Conservation (phyloP, 192 early-diverging fungal species). For the Lobosporangium transversale region DNA sequence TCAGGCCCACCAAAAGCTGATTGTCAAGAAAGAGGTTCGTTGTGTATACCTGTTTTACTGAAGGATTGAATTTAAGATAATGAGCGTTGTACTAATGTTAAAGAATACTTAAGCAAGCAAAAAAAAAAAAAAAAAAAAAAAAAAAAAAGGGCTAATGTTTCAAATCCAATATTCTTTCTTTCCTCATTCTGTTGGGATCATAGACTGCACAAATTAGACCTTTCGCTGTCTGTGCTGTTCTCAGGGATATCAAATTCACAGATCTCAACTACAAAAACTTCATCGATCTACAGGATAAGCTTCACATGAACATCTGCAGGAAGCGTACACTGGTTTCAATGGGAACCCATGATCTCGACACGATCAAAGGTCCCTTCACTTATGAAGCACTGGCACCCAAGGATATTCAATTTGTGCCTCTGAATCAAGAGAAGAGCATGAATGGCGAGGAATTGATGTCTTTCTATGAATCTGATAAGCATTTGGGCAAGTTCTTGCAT, state of each 20-base stretch:
- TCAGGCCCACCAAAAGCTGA: conserved; percentile 66
- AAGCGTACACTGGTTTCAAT: conserved; percentile 96
- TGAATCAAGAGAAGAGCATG: conserved; percentile 91
- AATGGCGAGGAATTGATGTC: conserved; percentile 89
- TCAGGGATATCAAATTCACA: conserved; percentile 88
- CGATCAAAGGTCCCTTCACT: conserved; percentile 91
- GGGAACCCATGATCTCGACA: conserved; percentile 98
- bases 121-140: too few relatives aligned
- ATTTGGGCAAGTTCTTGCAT: conserved; percentile 88
- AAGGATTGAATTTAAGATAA: too few relatives aligned
- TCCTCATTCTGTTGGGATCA: neutral
- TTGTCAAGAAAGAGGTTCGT: conserved; percentile 76
- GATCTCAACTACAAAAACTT: conserved; percentile 90
- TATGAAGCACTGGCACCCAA: conserved; percentile 93
- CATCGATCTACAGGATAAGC: conserved; percentile 98
- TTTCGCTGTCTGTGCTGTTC: conserved; percentile 87
- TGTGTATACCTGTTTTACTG: neutral
- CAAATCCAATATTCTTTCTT: neutral
- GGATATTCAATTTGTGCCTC: conserved; percentile 91
- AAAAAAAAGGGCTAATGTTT: too few relatives aligned
- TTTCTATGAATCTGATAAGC: conserved; percentile 88
- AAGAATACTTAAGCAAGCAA: too few relatives aligned
- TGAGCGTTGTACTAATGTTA: too few relatives aligned
- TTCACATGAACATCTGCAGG: conserved; percentile 97
- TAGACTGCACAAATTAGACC: conserved; percentile 89